Evolutionary conservation across 345 rosid genomes (phyloP).

Genomic region (Cardamine resedifolia): DNA sequence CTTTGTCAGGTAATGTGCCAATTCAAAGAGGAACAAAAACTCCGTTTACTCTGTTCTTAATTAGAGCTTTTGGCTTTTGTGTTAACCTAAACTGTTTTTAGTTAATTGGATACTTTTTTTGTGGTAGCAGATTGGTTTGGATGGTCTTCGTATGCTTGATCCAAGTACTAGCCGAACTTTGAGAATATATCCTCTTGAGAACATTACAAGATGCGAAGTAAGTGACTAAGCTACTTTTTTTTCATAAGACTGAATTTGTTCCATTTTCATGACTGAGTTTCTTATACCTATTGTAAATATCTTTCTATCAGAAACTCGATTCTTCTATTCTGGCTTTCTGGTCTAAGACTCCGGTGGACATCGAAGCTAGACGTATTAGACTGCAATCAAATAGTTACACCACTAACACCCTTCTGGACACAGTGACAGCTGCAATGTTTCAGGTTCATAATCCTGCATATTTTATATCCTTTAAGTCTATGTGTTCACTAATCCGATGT

Average conservation of each 20-base stretch:
- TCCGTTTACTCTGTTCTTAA: neutral
- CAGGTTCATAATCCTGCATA: conserved; percentile 53
- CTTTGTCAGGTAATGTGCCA: conserved; percentile 75
- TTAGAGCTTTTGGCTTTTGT: neutral
- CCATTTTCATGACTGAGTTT: neutral
- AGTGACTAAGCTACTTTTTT: conserved; percentile 21
- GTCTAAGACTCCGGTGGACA: conserved; percentile 94
- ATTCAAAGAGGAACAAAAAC: neutral
- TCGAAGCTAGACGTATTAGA: conserved; percentile 90
- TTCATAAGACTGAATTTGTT: neutral
- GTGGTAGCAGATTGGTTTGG: conserved; percentile 84
- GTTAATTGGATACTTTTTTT: neutral
- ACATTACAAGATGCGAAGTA: conserved; percentile 92
- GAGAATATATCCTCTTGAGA: conserved; percentile 96
- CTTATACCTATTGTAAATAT: conserved; percentile 17
- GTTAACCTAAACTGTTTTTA: neutral
- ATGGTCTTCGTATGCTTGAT: conserved; percentile 97
- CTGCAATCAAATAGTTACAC: conserved; percentile 95
- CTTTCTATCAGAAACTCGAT: conserved; percentile 55
- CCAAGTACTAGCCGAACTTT: conserved; percentile 76
- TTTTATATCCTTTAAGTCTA: neutral
- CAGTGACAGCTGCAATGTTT: conserved; percentile 94
- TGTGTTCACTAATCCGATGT: neutral
- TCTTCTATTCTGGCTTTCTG: conserved; percentile 91
- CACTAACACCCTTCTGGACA: conserved; percentile 82